Evolutionary conservation across 306 rosid genomes (phyloP).

Genomic region (Pachyrhizus erosus): DNA sequence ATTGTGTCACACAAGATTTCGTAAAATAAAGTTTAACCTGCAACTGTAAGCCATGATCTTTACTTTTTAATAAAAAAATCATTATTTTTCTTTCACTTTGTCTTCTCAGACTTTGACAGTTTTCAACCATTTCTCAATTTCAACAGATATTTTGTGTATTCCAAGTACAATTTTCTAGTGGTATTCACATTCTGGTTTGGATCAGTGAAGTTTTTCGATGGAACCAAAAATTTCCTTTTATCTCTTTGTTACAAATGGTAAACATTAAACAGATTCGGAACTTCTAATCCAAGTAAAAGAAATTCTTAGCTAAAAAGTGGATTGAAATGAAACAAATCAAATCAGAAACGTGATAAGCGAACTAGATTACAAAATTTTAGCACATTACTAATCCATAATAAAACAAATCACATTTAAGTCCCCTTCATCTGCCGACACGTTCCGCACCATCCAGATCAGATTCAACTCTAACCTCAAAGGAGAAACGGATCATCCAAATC

Average conservation of each 20-base stretch:
- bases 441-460: background rate
- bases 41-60: background rate
- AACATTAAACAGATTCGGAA: background rate
- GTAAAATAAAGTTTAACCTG: background rate
- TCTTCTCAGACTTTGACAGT: background rate
- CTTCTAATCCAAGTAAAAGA: background rate
- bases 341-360: background rate
- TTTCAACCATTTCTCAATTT: background rate
- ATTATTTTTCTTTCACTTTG: background rate
- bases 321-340: slow-evolving; percentile 3
- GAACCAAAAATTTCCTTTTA: background rate
- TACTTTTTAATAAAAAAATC: background rate
- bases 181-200: background rate
- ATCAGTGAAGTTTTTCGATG: background rate
- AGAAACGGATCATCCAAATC: background rate
- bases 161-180: background rate
- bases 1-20: background rate
- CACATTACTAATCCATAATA: background rate
- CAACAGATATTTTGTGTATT: background rate
- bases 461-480: background rate
- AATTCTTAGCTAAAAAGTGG: background rate
- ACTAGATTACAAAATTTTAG: background rate
- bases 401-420: background rate
- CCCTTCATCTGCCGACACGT: background rate
- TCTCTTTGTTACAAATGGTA: background rate